A percentile compares a stretch with the other conserved stretches of the same genome.
Conservation (phyloP, 345 rosid species). For the Syzygium jambos region DNA sequence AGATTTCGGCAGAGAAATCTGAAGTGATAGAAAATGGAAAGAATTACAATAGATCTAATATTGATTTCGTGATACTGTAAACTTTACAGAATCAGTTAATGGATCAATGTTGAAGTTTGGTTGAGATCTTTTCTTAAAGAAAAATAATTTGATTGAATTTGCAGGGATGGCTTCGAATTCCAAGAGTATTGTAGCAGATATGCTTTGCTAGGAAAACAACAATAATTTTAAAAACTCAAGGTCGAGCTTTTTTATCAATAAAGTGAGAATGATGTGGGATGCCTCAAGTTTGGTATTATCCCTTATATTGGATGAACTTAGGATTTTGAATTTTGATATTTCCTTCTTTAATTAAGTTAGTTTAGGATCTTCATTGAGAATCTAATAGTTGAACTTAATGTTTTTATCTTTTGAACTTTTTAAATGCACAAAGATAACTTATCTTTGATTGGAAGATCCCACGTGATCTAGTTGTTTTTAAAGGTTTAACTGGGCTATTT, state of each 20-base stretch:
- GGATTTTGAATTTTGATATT: background rate
- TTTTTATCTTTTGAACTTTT: too few species aligned
- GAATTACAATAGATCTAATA: too few species aligned
- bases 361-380: background rate
- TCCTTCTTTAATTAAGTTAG: background rate
- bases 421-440: background rate
- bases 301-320: too few species aligned
- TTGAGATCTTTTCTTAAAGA: background rate
- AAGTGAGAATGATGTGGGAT: background rate
- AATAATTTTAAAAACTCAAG: background rate
- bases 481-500: too few species aligned
- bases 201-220: background rate
- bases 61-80: too few species aligned
- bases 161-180: background rate
- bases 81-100: too few species aligned
- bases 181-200: background rate
- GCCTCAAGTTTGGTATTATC: background rate
- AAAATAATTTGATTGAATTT: too few species aligned
- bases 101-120: background rate
- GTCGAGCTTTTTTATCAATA: rapidly evolving
- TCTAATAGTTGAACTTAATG: too few species aligned
- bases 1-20: too few species aligned
- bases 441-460: background rate
- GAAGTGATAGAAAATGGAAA: too few species aligned
- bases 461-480: too few species aligned